Base-by-base conservation (phyloP, 169 alveolate genomes). In the Eimeria praecox region DNA sequence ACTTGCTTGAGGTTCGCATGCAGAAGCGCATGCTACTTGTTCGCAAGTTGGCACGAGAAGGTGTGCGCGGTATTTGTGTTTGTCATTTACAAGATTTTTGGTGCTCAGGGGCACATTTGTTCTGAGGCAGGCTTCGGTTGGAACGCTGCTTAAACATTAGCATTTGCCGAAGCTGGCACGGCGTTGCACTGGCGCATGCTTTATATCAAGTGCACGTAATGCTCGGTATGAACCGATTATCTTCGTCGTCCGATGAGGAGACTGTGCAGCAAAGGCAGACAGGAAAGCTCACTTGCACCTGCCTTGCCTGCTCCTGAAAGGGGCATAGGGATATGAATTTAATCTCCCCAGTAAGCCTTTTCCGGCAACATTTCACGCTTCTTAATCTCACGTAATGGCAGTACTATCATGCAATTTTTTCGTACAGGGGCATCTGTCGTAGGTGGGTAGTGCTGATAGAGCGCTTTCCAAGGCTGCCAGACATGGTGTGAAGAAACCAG, bases 1-100 rank as follows among this genome's bases (percentile, higher is more conserved):
- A 16, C 52, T 83, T n/a, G 91, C 91, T n/a, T 83, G 56, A 49
- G 18, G 59, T 22, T 40, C 87, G 59, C 87, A 71, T 71, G 16
- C 33, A 12, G 46, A 30, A 14, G 9, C 46, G 46, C 9, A 46
- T 27, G 82, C 9, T 27, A 71, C 24, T 30, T 71, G 24, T 33
- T n/a, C 69, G 22, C 69, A 49, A 5, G 69, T 16, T 22, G 30
- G 22, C 69, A 59, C 69, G 69, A 59, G 69, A 59, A 59, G 20
- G 69, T 22, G 1, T 22, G 69, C 69, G 69, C 12, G 56, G 56
- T 59, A 59, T 59, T 22, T 59, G 69, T 20, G 69, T 22, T 59
- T 59, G 69, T n/a, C n/a, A 59, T 3, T 22, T 59, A 18, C 69
- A 22, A 4, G 69, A 20, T 59, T 59, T 59, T 49, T 49, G 56